A percentile compares a stretch with the other conserved stretches of the same genome.
phyloP scores from a whole-genome alignment of 2,329 filamentous ascomycete species.

The Emergomyces pasteurianus region DNA sequence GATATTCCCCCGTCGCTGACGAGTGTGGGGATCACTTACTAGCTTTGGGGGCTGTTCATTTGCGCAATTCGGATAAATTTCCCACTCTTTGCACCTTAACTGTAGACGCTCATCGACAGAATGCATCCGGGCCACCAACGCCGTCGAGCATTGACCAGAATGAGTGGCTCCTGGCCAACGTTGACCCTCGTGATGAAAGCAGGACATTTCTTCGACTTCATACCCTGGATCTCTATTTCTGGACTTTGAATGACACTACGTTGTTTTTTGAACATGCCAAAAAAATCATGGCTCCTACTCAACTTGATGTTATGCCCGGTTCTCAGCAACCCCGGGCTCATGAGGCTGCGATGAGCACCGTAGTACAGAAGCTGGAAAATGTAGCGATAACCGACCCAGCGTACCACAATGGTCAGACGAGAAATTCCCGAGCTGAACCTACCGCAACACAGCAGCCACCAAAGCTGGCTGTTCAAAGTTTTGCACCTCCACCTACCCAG shows the following conservation, averaged over 20 bases:
- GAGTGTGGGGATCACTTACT: conserved; percentile 1
- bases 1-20: not conserved
- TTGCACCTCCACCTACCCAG: conserved; percentile 15
- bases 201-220: conserved; percentile 44
- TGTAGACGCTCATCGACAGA: conserved; percentile 33
- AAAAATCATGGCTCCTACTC: conserved; percentile 23
- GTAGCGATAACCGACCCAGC: conserved; percentile 45
- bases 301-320: conserved; percentile 40
- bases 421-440: conserved; percentile 25
- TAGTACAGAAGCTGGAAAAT: conserved; percentile 52
- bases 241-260: conserved; percentile 46
- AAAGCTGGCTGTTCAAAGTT: conserved; percentile 13
- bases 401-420: conserved; percentile 34
- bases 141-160: conserved; percentile 20
- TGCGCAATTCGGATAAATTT: conserved; percentile 48
- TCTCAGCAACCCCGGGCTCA: conserved; percentile 26
- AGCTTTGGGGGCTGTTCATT: conserved; percentile 41
- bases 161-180: conserved; percentile 47
- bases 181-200: conserved; percentile 41
- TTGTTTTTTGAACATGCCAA: conserved; percentile 39
- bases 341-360: conserved; percentile 40
- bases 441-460: conserved; percentile 10
- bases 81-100: conserved; percentile 47
- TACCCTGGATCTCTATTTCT: conserved; percentile 52
- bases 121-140: conserved; percentile 15